Evolutionary conservation across 1,284 basidiomycete genomes (phyloP).

Genomic region (Serendipita sp.): DNA sequence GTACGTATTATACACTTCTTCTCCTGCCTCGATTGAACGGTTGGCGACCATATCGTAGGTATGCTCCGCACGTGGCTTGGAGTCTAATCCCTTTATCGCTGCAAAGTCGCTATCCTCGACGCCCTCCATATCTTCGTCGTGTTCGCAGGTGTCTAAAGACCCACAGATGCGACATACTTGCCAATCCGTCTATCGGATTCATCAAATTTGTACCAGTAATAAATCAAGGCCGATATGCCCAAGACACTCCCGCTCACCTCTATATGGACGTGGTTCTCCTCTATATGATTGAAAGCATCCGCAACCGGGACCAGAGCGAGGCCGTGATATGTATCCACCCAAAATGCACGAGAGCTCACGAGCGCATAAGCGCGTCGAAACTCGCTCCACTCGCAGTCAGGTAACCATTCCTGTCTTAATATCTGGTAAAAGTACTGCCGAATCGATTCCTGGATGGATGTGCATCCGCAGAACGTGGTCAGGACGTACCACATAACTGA

Average conservation of each 20-base stretch:
- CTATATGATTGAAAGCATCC: constrained; percentile 77
- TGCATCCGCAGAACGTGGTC: no score
- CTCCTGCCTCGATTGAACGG: constrained; percentile 31
- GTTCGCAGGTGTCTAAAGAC: constrained; percentile 53
- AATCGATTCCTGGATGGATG: background rate
- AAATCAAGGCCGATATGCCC: background rate
- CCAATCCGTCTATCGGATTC: constrained; percentile 48
- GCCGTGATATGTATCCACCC: constrained; percentile 74
- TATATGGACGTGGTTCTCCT: constrained; percentile 62
- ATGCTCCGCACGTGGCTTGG: constrained; percentile 23
- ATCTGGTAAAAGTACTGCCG: background rate
- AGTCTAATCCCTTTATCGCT: constrained; percentile 21
- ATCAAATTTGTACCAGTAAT: background rate
- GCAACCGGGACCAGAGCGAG: constrained; percentile 82
- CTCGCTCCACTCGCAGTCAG: constrained; percentile 27
- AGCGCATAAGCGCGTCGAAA: constrained; percentile 65
- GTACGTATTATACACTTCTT: constrained; percentile 79
- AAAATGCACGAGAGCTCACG: constrained; percentile 76
- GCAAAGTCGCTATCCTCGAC: constrained; percentile 12
- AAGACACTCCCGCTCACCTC: constrained; percentile 34
- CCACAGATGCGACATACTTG: constrained; percentile 76
- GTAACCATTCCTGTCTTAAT: background rate
- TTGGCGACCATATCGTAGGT: constrained; percentile 37
- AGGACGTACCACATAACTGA: background rate
- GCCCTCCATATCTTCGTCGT: constrained; percentile 35